These are phyloP conservation scores for Lonicera japonica DNA, from an alignment of 129 eudicot genomes.

Conservation along the genomic window DNA sequence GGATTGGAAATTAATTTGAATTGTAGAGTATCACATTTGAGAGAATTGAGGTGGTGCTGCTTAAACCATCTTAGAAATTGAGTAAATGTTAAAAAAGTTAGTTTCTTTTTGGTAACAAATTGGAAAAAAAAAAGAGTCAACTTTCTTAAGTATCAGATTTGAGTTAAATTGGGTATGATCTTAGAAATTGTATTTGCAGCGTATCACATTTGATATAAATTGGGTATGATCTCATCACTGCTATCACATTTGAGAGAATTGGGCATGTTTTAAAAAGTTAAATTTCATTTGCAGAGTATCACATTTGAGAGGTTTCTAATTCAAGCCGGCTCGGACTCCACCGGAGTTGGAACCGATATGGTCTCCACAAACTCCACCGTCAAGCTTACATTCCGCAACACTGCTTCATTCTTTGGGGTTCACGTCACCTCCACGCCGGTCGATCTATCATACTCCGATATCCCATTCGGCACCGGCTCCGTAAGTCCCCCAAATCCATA, in stretches of 20 bases:
- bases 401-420: conserved; percentile 81
- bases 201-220: too few relatives aligned
- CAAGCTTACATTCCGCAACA: conserved; percentile 57
- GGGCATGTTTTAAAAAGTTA: neutral
- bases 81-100: neutral
- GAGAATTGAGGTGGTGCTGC: too few relatives aligned
- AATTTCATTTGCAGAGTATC: conserved; percentile 50
- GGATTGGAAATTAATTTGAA: too few relatives aligned
- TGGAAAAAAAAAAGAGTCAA: too few relatives aligned
- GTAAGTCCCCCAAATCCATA: conserved; percentile 32
- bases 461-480: conserved; percentile 63
- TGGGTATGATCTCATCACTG: neutral
- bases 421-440: conserved; percentile 75
- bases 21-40: too few relatives aligned
- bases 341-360: conserved; percentile 95
- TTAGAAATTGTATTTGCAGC: too few relatives aligned
- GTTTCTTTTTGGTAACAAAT: too few relatives aligned
- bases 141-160: too few relatives aligned
- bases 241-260: neutral
- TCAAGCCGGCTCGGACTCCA: conserved; percentile 84
- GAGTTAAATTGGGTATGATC: too few relatives aligned
- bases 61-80: neutral
- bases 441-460: conserved; percentile 54
- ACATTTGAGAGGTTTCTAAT: conserved; percentile 58
- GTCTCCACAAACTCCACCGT: conserved; percentile 69